phyloP scores from a whole-genome alignment of 2,329 filamentous ascomycete species.

The Dactylellina sp. region DNA sequence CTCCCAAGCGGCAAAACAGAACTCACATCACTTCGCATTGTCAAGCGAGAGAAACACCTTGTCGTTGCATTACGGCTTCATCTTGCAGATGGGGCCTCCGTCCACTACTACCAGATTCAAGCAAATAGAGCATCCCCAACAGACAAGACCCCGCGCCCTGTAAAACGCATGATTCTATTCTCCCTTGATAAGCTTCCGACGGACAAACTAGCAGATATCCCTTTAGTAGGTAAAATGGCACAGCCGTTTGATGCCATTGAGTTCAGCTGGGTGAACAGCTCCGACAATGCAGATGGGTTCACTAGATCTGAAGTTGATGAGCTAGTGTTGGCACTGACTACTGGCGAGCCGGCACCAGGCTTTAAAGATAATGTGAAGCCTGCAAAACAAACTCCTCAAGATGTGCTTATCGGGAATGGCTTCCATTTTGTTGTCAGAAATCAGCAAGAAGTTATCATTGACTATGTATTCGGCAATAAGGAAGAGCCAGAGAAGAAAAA shows the following conservation, averaged over 20 bases:
- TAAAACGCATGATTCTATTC: constrained; percentile 8
- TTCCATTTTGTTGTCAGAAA: constrained; percentile 60
- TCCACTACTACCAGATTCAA: constrained; percentile 20
- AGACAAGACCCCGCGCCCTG: neutral
- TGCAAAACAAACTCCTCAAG: constrained; percentile 20
- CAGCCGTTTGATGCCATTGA: constrained; percentile 64
- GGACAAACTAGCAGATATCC: constrained; percentile 55
- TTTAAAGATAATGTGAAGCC: constrained; percentile 12
- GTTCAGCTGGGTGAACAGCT: constrained; percentile 61
- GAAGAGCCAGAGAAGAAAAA: neutral
- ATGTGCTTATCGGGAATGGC: constrained; percentile 58
- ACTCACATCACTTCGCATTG: constrained; percentile 20
- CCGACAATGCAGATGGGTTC: constrained; percentile 51
- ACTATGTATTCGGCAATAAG: constrained; percentile 49
- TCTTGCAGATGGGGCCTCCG: constrained; percentile 16
- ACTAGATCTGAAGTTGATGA: constrained; percentile 48
- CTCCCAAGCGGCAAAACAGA: constrained; percentile 20
- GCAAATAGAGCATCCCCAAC: neutral
- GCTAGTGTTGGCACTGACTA: constrained; percentile 49
- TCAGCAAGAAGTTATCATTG: constrained; percentile 23
- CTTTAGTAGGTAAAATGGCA: constrained; percentile 61
- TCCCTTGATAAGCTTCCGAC: constrained; percentile 11
- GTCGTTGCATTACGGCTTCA: constrained; percentile 13
- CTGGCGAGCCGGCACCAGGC: neutral
- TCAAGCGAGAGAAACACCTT: constrained; percentile 16